Conservation (phyloP, 495 filamentous ascomycete species). For the Penicillium psychrofluorescens region DNA sequence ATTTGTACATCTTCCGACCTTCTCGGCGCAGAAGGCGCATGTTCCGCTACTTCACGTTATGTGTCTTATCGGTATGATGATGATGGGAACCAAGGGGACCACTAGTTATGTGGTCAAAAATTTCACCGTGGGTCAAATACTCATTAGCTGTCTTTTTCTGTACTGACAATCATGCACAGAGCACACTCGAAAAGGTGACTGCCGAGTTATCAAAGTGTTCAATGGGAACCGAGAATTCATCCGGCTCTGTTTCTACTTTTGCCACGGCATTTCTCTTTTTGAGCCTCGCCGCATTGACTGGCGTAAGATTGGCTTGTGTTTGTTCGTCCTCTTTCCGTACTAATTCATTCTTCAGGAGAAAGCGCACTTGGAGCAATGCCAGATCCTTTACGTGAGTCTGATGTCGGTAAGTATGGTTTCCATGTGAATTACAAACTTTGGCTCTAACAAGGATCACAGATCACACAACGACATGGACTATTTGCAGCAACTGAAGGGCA, state of each 20-base stretch:
- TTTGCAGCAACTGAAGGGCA: slow-evolving; percentile 41
- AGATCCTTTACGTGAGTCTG: slow-evolving; percentile 44
- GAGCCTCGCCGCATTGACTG: slow-evolving; percentile 43
- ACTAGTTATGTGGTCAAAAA: slow-evolving; percentile 39
- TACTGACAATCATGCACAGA: slow-evolving; percentile 17
- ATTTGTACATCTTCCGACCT: slow-evolving; percentile 45
- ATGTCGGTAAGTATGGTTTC: slow-evolving; percentile 33
- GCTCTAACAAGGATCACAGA: slow-evolving; percentile 18
- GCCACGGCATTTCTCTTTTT: slow-evolving; percentile 41
- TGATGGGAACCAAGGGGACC: slow-evolving; percentile 43
- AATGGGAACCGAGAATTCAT: slow-evolving; percentile 25
- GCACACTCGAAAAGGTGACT: slow-evolving; percentile 33
- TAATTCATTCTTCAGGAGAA: slow-evolving; percentile 31
- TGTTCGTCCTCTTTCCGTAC: background rate
- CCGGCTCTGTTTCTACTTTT: slow-evolving; percentile 35
- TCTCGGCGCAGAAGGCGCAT: slow-evolving; percentile 38
- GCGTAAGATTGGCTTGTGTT: slow-evolving; percentile 20
- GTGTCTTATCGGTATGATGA: slow-evolving; percentile 46
- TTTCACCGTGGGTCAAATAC: slow-evolving; percentile 27
- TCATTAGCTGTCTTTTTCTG: background rate
- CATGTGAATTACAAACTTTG: too few species aligned
- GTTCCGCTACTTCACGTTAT: slow-evolving; percentile 39
- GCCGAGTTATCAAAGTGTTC: slow-evolving; percentile 34
- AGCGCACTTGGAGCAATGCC: slow-evolving; percentile 35
- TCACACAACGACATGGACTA: slow-evolving; percentile 43